Evolutionary conservation across 306 rosid species (phyloP).

Genomic region (Sophora flavescens): DNA sequence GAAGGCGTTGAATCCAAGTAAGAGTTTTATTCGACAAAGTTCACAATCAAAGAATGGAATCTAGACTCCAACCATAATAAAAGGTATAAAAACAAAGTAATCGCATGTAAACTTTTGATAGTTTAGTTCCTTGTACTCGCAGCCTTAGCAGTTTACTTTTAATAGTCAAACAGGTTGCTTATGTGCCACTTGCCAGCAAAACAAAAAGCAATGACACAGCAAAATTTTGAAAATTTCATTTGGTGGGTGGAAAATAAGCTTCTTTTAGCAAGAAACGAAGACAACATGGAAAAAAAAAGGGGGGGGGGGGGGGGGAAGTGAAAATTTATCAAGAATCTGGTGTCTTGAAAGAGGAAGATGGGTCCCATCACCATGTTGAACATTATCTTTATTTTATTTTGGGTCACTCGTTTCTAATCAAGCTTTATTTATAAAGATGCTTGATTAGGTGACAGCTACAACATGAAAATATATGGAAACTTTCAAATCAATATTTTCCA

Average conservation of each 20-base stretch:
- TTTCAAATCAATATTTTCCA: background rate
- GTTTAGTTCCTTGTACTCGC: background rate
- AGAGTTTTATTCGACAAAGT: constrained; percentile 13
- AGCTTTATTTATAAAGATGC: background rate
- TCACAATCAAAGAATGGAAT: constrained; percentile 20
- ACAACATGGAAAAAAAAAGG: background rate
- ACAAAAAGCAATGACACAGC: background rate
- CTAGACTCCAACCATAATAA: background rate
- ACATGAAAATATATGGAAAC: background rate
- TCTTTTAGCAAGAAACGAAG: background rate
- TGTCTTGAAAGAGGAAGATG: background rate
- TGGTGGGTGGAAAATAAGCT: background rate
- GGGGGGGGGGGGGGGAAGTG: too few species aligned
- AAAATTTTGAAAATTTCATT: constrained; percentile 22
- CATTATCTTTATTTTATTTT: background rate
- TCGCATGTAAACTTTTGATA: background rate
- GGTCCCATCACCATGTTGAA: background rate
- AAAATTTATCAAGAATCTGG: constrained; percentile 31
- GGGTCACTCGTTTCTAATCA: background rate
- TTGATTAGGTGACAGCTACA: background rate
- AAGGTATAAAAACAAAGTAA: background rate
- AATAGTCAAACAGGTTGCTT: constrained; percentile 36
- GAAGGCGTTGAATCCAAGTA: constrained; percentile 48
- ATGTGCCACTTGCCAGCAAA: constrained; percentile 9
- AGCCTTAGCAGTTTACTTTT: background rate